Base-by-base conservation (phyloP, 1,284 basidiomycete genomes). In the Sanghuangporus baumii region DNA sequence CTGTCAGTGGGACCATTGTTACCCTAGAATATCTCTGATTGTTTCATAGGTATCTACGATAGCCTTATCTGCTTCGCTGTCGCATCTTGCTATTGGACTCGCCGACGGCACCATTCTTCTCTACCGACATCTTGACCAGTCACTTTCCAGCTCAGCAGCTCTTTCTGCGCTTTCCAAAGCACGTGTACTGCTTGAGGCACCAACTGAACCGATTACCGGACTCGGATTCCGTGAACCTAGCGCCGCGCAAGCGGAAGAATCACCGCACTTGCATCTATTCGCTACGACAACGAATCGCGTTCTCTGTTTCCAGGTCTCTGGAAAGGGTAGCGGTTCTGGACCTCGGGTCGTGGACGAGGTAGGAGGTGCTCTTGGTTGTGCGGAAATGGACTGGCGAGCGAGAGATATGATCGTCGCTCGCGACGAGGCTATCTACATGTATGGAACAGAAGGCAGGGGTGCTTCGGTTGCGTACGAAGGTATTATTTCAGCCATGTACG, bases 21-120 rank as follows among this genome's bases (percentile, higher is more conserved):
- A 41, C 14, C 9, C 52, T 55, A 63, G 11, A 37, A 31, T 31
- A 16, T 14, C 47, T 50, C 65, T 56, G 37, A n/a, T 55, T 54
- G 47, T 47, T 56, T 47, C 7, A 1, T 60, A 94, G 91, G 86
- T 96, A 2, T 88, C 93, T 4, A 85, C 89, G 0, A 77, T 97
- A 11, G 90, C 95, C 0, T 78, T 96, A 31, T 92, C 95, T 0
- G 77, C 85, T 6, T 83, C 83, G n/a, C 80, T 98, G 0, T 86
- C 91, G 0, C 91, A 95, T 73, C 84, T 99, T 18, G 91, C 95
- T 4, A 83, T 98, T 47, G 96, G 94, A 7, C 82, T 98, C 9
- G 94, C 89, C 1, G 96, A 98, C 71, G 96, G 96, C n/a, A 93
- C 93, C 0, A 94, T 98, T 6, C 81, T 98, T 5, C 80, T 98